These are phyloP conservation scores for Eucalyptus globulus DNA, from an alignment of 345 rosid genomes.

Conservation along the genomic window DNA sequence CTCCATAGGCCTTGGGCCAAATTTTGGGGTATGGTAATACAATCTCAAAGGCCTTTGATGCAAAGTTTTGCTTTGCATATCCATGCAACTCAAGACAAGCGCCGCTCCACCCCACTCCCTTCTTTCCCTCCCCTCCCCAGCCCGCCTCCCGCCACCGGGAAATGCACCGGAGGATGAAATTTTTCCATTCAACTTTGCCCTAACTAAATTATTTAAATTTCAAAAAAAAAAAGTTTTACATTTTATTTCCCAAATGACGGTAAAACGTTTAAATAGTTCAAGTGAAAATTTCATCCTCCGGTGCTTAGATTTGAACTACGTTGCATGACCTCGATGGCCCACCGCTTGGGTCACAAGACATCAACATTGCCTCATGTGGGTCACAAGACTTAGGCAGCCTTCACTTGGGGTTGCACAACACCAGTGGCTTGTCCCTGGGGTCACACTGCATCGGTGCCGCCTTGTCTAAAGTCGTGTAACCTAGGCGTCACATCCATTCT, in stretches of 20 bases:
- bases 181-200: neutral
- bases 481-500: neutral
- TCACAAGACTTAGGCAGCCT: neutral
- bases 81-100: neutral
- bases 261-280: too few relatives aligned
- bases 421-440: neutral
- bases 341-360: rapidly evolving
- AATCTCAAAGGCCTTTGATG: neutral
- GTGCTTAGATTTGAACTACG: neutral
- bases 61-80: neutral
- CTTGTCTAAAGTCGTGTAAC: neutral
- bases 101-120: too few relatives aligned
- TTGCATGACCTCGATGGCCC: neutral
- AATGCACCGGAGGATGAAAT: neutral
- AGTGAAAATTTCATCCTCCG: too few relatives aligned
- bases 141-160: too few relatives aligned
- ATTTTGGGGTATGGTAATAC: neutral
- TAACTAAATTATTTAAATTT: neutral
- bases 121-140: too few relatives aligned
- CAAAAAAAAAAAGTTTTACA: too few relatives aligned
- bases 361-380: neutral
- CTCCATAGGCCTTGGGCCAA: neutral
- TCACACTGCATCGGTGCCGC: rapidly evolving
- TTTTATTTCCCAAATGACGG: too few relatives aligned
- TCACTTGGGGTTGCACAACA: neutral